These are phyloP conservation scores for Corynascus novoguineensis DNA, from an alignment of 495 filamentous ascomycete genomes.

Conservation along the genomic window DNA sequence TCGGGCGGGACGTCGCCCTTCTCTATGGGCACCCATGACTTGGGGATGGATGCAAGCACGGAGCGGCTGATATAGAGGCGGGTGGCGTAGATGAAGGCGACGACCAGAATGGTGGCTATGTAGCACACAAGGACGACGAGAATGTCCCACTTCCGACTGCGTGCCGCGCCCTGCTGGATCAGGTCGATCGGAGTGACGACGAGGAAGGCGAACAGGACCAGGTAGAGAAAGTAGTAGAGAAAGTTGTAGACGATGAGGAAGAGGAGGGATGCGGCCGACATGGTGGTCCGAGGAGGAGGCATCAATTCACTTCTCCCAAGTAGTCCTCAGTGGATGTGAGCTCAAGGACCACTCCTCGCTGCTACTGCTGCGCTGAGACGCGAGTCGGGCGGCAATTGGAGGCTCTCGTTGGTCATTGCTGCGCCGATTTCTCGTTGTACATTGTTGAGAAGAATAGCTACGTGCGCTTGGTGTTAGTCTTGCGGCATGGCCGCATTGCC, in stretches of 20 bases:
- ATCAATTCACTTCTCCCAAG: no score
- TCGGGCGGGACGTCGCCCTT: conserved; percentile 67
- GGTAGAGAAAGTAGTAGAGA: conserved; percentile 69
- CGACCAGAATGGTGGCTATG: conserved; percentile 64
- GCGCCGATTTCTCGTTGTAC: neutral
- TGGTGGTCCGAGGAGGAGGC: no score
- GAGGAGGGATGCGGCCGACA: conserved; percentile 37
- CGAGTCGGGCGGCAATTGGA: conserved; percentile 4
- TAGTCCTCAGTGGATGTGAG: neutral
- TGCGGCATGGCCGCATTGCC: neutral
- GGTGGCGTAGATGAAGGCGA: conserved; percentile 71
- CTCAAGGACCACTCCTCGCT: neutral
- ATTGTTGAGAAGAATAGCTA: neutral
- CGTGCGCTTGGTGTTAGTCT: neutral
- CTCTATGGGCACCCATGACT: conserved; percentile 73
- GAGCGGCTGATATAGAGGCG: conserved; percentile 85
- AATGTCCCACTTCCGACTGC: conserved; percentile 65
- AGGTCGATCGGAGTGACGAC: conserved; percentile 78
- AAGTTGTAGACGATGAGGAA: conserved; percentile 78
- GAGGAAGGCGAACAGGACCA: conserved; percentile 65
- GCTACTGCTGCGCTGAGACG: conserved; percentile 10
- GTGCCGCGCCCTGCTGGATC: conserved; percentile 68
- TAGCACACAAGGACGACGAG: conserved; percentile 79
- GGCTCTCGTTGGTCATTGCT: conserved; percentile 13
- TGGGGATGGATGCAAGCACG: conserved; percentile 75